Base-by-base conservation (phyloP, 2,329 filamentous ascomycete genomes). In the Aaosphaeria arxii region DNA sequence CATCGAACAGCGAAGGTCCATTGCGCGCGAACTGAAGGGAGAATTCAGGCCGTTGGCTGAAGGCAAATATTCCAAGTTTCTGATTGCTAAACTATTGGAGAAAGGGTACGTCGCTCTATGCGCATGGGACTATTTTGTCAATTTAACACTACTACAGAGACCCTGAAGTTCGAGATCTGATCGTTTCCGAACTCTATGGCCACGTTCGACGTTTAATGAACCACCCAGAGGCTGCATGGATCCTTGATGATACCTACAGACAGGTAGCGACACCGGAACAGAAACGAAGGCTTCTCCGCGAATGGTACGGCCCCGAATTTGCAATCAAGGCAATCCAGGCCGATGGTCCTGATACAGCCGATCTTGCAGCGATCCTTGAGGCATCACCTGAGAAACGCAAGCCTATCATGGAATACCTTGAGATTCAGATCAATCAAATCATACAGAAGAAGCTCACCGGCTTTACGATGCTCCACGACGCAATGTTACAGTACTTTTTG, bases 291-390 rank as follows among this genome's bases (percentile, higher is more conserved):
- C 79, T 99, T 51, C 78, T 99, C 50, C 82, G 91, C 45, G 94
- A 99, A 71, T 99, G 94, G 91, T 99, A 96, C 69, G 94, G 94
- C 1, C 82, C 92, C 1, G 94, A 97, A 66, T 99, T 95, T 66
- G 83, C 88, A 11, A 80, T 97, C 40, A 88, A 91, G 67, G 85
- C 86, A 59, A 59, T 76, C 54, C 56, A 57, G 24, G 53, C 57
- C 43, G 75, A 79, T 45, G 74, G 77, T n/a, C 64, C 71, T 24
- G 66, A 75, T 2, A 77, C 78, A 4, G 79, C 84, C 4, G 89
- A 95, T 42, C 79, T 99, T 28, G 79, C 82, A 36, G 73, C 81
- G 52, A 94, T 99, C 45, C 73, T 99, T 35, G 81, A 84, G 51
- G 78, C 83, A 44, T 82, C 86, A 44, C 90, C 92, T 1, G 90